Conservation (phyloP, 1,139 yeast species). For the Hemisphaericaspora xylanilytica region DNA sequence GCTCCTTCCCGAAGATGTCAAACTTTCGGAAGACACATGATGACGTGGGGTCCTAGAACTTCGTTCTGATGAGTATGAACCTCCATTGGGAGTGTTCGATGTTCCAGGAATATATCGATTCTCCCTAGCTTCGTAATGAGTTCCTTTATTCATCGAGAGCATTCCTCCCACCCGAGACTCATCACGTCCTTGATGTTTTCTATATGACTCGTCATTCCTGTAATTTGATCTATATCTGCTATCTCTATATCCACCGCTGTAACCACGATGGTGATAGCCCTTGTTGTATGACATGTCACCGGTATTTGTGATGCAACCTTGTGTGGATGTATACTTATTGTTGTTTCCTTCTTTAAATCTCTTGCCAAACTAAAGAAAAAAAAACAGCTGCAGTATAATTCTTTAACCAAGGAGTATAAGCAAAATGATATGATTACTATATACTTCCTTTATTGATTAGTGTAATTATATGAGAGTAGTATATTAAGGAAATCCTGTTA, state of each 20-base stretch:
- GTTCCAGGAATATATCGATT: slow-evolving; percentile 11
- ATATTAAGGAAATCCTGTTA: no score
- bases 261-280: slow-evolving; percentile 14
- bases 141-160: slow-evolving; percentile 8
- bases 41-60: slow-evolving; percentile 3
- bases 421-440: no score
- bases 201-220: not conserved
- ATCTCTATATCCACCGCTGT: slow-evolving; percentile 9
- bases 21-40: slow-evolving; percentile 1
- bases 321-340: no score
- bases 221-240: slow-evolving; percentile 6
- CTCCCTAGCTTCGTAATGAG: slow-evolving; percentile 11
- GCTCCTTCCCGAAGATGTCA: slow-evolving; percentile 10
- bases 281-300: slow-evolving; percentile 17
- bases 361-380: not conserved
- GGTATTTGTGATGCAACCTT: no score
- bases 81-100: not conserved
- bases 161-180: slow-evolving; percentile 7
- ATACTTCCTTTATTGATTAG: no score
- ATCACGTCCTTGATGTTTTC: slow-evolving; percentile 3
- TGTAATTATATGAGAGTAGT: no score
- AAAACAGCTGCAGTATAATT: no score
- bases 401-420: no score
- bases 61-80: slow-evolving; percentile 1
- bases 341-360: not conserved